Percentiles rank a stretch among this genome's conserved stretches.
Evolutionary conservation across 495 filamentous ascomycete genomes (phyloP).

Genomic region (Penicillium steckii): DNA sequence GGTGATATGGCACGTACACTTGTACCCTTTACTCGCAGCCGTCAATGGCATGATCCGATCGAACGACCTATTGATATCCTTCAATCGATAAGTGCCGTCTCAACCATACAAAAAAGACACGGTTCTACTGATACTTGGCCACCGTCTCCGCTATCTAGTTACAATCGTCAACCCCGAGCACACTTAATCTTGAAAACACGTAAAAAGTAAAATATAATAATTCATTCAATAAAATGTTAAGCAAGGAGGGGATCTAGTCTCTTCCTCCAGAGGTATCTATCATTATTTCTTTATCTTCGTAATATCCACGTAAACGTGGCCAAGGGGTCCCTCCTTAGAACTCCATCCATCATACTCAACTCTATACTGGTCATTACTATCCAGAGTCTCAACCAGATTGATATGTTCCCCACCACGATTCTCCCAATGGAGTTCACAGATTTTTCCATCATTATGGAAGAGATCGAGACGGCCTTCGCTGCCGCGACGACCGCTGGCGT

Average conservation of each 20-base stretch:
- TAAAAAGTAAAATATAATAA: background rate
- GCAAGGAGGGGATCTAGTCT: background rate
- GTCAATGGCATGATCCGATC: too few relatives aligned
- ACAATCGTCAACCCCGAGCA: too few relatives aligned
- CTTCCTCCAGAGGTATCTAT: background rate
- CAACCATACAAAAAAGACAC: too few relatives aligned
- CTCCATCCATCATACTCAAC: slow-evolving; percentile 40
- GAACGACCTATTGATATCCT: too few relatives aligned
- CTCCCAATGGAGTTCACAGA: slow-evolving; percentile 44
- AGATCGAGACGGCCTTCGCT: slow-evolving; percentile 40
- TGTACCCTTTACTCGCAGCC: too few relatives aligned
- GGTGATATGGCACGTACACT: too few relatives aligned
- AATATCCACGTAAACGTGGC: slow-evolving; percentile 40
- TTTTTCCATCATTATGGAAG: slow-evolving; percentile 37
- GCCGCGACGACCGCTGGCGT: slow-evolving; percentile 34
- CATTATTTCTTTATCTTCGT: slow-evolving; percentile 22
- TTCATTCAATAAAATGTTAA: background rate
- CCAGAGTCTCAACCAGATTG: slow-evolving; percentile 35
- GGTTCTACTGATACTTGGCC: too few relatives aligned
- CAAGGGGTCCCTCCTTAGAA: slow-evolving; percentile 32
- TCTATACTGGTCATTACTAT: slow-evolving; percentile 29
- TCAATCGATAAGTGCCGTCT: too few relatives aligned
- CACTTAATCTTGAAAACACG: background rate
- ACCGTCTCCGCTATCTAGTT: too few relatives aligned
- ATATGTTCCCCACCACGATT: slow-evolving; percentile 25